A percentile compares a stretch with the other conserved stretches of the same genome.
These are phyloP conservation scores for Westerdykella ornata DNA, from an alignment of 2,329 filamentous ascomycete genomes.

Conservation along the genomic window DNA sequence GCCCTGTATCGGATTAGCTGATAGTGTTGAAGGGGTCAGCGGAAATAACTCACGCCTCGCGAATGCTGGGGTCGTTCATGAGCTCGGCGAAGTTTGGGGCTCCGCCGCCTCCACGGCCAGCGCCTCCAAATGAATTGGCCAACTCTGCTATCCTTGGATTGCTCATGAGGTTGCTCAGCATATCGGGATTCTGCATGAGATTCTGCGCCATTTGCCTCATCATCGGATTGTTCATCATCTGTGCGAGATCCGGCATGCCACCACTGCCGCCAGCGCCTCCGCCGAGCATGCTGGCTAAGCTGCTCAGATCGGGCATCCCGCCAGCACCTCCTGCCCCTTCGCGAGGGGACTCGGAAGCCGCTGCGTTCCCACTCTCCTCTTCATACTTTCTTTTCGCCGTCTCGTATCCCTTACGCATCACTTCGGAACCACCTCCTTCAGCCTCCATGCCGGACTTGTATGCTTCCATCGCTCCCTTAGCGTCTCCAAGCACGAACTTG, in stretches of 20 bases:
- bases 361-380: constrained; percentile 60
- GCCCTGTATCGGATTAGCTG: constrained; percentile 43
- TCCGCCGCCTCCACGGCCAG: constrained; percentile 52
- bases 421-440: constrained; percentile 90
- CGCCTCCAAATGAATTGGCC: constrained; percentile 67
- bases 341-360: constrained; percentile 35
- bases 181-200: constrained; percentile 91
- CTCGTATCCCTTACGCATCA: constrained; percentile 96
- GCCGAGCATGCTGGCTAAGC: constrained; percentile 46
- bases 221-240: constrained; percentile 92
- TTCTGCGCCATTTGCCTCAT: constrained; percentile 96
- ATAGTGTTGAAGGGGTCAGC: neutral
- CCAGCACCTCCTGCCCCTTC: constrained; percentile 34
- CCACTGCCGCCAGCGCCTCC: constrained; percentile 59
- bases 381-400: constrained; percentile 84
- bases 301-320: constrained; percentile 41
- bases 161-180: constrained; percentile 87
- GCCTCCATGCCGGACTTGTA: constrained; percentile 89
- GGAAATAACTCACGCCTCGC: constrained; percentile 70
- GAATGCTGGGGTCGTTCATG: constrained; percentile 89
- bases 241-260: constrained; percentile 77
- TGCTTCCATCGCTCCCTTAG: constrained; percentile 86
- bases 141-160: constrained; percentile 85
- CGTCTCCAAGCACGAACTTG: constrained; percentile 83
- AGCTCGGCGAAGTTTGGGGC: constrained; percentile 81